A percentile compares a stretch with the other conserved stretches of the same genome.
These are phyloP conservation scores for Suhomyces sp. DNA, from an alignment of 805 yeast species.

Conservation along the genomic window DNA sequence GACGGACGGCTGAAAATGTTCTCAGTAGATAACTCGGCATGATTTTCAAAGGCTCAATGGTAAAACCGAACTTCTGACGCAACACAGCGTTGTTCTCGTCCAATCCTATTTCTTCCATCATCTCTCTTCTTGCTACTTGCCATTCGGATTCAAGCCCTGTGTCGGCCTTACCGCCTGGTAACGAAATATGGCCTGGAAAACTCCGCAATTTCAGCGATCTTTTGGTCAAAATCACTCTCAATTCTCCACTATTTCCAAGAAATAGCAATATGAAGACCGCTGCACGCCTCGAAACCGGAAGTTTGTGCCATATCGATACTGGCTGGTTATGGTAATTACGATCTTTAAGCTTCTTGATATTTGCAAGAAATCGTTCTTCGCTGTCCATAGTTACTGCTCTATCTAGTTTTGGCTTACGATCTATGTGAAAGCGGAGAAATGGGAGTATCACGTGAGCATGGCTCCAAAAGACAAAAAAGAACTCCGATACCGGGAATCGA, in stretches of 20 bases:
- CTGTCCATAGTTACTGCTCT: conserved; percentile 4
- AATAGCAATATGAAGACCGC: conserved; percentile 77
- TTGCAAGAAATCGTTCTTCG: conserved; percentile 24
- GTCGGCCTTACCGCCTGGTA: conserved; percentile 95
- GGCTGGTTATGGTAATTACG: conserved; percentile 26
- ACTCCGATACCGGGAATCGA: conserved; percentile 7
- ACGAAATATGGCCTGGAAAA: conserved; percentile 86
- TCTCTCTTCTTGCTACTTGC: conserved; percentile 77
- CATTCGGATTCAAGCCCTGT: conserved; percentile 60
- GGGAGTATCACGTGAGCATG: background rate
- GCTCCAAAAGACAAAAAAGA: background rate
- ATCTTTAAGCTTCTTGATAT: conserved; percentile 33
- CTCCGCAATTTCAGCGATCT: conserved; percentile 65
- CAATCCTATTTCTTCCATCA: conserved; percentile 84
- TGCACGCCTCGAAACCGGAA: conserved; percentile 70
- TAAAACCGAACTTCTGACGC: conserved; percentile 46
- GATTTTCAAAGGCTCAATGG: conserved; percentile 56
- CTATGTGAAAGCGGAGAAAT: background rate
- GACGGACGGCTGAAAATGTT: conserved; percentile 79
- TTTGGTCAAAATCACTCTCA: conserved; percentile 75
- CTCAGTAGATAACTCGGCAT: conserved; percentile 81
- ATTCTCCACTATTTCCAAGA: conserved; percentile 67
- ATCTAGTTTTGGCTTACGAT: background rate
- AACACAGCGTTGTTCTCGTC: conserved; percentile 46
- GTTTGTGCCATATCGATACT: conserved; percentile 54